These are phyloP conservation scores for Murraya paniculata DNA, from an alignment of 345 rosid species.

Conservation along the genomic window DNA sequence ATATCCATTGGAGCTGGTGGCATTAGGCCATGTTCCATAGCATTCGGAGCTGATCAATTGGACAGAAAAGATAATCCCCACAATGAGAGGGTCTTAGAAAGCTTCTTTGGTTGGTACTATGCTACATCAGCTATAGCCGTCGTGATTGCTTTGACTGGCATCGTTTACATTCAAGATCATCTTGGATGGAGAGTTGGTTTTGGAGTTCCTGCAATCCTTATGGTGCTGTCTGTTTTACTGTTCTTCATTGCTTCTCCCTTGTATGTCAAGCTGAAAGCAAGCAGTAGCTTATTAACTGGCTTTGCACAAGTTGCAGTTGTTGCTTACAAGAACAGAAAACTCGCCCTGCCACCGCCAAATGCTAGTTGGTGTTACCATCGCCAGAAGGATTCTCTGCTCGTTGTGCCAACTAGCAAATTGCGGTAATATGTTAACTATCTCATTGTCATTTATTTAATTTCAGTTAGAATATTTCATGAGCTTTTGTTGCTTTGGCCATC, in stretches of 20 bases:
- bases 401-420: conserved; percentile 49
- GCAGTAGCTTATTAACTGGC: conserved; percentile 48
- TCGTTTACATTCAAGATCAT: conserved; percentile 61
- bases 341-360: conserved; percentile 38
- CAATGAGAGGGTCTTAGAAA: conserved; percentile 50
- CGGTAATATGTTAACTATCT: conserved; percentile 32
- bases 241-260: conserved; percentile 50
- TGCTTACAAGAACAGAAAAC: conserved; percentile 46
- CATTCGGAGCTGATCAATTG: conserved; percentile 72
- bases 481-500: conserved; percentile 12
- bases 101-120: conserved; percentile 71
- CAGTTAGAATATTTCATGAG: background rate
- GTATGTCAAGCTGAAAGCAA: conserved; percentile 40
- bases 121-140: conserved; percentile 51
- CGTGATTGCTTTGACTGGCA: conserved; percentile 46
- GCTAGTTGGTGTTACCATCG: conserved; percentile 43
- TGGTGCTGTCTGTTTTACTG: conserved; percentile 42
- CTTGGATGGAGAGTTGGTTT: conserved; percentile 62
- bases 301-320: conserved; percentile 48
- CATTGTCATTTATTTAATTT: background rate
- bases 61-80: conserved; percentile 49
- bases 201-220: conserved; percentile 57
- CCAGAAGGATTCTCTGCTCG: conserved; percentile 40
- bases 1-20: conserved; percentile 76
- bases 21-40: conserved; percentile 67